These are phyloP conservation scores for Magnolia officinalis DNA, from an alignment of 164 flowering plant genomes.

Conservation along the genomic window DNA sequence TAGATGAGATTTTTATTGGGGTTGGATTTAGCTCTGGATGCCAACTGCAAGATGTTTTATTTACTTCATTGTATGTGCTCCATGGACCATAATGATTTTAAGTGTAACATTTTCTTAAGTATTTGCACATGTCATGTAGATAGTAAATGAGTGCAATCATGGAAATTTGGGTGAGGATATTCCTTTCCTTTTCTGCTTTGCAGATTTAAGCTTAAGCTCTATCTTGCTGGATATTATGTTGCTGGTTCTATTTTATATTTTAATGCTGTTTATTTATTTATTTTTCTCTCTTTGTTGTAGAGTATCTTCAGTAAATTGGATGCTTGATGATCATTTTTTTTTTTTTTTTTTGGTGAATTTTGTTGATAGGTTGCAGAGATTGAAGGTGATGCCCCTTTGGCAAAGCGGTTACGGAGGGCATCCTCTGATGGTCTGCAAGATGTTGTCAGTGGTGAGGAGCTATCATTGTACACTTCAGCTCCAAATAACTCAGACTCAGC, in stretches of 20 bases:
- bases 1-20: too few species aligned
- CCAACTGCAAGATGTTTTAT: too few species aligned
- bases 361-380: constrained; percentile 73
- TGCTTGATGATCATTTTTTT: neutral
- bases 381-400: constrained; percentile 67
- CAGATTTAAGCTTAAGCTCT: neutral
- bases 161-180: too few species aligned
- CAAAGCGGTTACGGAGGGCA: constrained; percentile 71
- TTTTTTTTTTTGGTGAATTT: neutral
- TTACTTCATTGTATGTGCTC: too few species aligned
- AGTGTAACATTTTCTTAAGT: too few species aligned
- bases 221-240: neutral
- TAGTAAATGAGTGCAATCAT: too few species aligned
- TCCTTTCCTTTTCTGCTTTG: too few species aligned
- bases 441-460: constrained; percentile 73
- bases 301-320: too few species aligned
- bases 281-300: neutral
- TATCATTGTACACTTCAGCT: constrained; percentile 75
- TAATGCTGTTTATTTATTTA: neutral
- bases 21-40: too few species aligned
- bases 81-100: too few species aligned
- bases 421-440: constrained; percentile 89
- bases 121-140: too few species aligned
- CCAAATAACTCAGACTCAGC: constrained; percentile 68
- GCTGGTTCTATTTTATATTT: neutral